Conservation (phyloP, 75 land plant species). For the Larix kaempferi region DNA sequence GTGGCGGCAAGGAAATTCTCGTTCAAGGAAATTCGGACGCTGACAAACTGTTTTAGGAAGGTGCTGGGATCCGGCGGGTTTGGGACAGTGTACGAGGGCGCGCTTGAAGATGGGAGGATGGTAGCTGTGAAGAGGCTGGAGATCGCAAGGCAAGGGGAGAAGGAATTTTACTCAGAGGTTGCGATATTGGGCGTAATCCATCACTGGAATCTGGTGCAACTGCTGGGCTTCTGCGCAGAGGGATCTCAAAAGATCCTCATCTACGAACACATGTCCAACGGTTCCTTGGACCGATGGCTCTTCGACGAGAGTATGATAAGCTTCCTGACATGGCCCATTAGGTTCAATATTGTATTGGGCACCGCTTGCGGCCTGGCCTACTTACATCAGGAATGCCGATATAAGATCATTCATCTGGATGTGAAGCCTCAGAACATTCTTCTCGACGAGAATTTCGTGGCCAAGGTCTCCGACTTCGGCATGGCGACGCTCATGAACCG, state of each 20-base stretch:
- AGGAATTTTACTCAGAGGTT: conserved; percentile 25
- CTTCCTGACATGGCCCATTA: conserved; percentile 6
- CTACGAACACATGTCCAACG: conserved; percentile 32
- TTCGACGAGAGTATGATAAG: conserved; percentile 1
- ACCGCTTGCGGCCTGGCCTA: conserved; percentile 18
- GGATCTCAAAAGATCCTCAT: conserved; percentile 16
- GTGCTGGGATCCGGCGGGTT: conserved; percentile 27
- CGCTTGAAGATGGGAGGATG: background rate
- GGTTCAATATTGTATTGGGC: conserved; percentile 10
- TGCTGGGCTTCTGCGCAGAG: conserved; percentile 24
- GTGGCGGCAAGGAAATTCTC: conserved; percentile 7
- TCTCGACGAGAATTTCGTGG: conserved; percentile 35
- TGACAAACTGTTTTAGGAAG: conserved; percentile 15
- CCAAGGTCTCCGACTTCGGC: conserved; percentile 44
- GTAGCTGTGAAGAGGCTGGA: conserved; percentile 28
- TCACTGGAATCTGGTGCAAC: conserved; percentile 26
- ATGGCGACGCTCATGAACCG: conserved; percentile 33
- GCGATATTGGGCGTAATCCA: conserved; percentile 23
- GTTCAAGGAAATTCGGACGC: conserved; percentile 12
- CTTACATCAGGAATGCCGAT: conserved; percentile 16
- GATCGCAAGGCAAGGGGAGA: conserved; percentile 21
- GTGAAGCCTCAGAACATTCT: conserved; percentile 43
- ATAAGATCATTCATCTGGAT: conserved; percentile 38
- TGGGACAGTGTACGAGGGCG: conserved; percentile 14
- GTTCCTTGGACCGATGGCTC: conserved; percentile 28